Conservation (phyloP, 257 asterid genomes). For the Anisodus tanguticus region DNA sequence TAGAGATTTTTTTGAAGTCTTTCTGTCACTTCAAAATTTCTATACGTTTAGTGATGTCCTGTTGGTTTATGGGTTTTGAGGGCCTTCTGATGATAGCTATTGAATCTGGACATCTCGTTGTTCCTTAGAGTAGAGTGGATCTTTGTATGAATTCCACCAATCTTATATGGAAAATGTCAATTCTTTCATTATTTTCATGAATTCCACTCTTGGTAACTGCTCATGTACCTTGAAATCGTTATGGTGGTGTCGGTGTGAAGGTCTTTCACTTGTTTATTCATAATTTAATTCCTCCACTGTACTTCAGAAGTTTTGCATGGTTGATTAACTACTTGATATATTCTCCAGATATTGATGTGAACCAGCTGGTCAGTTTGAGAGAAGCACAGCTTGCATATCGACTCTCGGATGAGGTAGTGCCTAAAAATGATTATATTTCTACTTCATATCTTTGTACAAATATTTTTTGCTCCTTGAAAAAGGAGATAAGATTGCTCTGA, state of each 20-base stretch:
- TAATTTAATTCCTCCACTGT: slow-evolving; percentile 13
- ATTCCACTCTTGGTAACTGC: neutral
- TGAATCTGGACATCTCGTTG: neutral
- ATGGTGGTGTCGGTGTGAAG: slow-evolving; percentile 16
- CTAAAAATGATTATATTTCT: slow-evolving; percentile 19
- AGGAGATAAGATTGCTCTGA: neutral
- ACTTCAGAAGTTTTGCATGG: slow-evolving; percentile 32
- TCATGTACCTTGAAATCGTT: neutral
- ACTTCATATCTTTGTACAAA: neutral
- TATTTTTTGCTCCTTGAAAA: neutral
- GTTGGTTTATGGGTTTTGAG: slow-evolving; percentile 5
- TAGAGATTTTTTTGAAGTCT: neutral
- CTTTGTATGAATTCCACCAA: neutral
- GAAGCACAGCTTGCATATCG: slow-evolving; percentile 83
- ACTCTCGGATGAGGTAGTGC: slow-evolving; percentile 79
- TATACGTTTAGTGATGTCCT: neutral
- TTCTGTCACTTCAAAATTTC: neutral
- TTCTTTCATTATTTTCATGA: neutral
- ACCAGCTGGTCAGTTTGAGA: slow-evolving; percentile 76
- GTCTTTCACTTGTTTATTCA: slow-evolving; percentile 27
- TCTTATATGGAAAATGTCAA: neutral
- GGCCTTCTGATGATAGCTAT: neutral
- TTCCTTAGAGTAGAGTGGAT: slow-evolving; percentile 2
- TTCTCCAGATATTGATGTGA: slow-evolving; percentile 67
- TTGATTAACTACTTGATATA: slow-evolving; percentile 10